These are phyloP conservation scores for Davidsoniella virescens DNA, from an alignment of 2,329 filamentous ascomycete species.

Conservation along the genomic window DNA sequence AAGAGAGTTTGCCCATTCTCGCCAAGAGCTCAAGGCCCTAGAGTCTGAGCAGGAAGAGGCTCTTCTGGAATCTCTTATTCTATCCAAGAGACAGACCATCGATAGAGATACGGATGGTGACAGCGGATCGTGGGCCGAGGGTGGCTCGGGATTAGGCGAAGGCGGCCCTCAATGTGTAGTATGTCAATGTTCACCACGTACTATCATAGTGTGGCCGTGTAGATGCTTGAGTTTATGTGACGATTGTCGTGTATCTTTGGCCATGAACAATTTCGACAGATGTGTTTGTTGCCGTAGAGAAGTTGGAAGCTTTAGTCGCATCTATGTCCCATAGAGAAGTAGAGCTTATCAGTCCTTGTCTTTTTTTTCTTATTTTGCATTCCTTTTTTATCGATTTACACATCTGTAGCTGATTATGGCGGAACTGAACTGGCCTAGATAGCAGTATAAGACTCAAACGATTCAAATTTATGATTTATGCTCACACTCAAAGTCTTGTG, in stretches of 20 bases:
- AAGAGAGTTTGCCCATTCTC: not conserved
- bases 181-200: constrained; percentile 72
- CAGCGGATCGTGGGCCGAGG: constrained; percentile 15
- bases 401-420: not conserved
- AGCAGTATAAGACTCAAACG: no score
- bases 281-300: constrained; percentile 88
- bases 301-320: constrained; percentile 73
- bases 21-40: not conserved
- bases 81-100: constrained; percentile 29
- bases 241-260: constrained; percentile 81
- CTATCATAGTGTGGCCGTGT: constrained; percentile 91
- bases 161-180: constrained; percentile 79
- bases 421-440: no score
- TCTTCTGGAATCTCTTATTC: constrained; percentile 42
- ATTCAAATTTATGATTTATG: no score
- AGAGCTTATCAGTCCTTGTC: not conserved
- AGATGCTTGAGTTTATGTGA: constrained; percentile 89
- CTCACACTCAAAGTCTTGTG: no score
- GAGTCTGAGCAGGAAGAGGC: constrained; percentile 40
- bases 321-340: constrained; percentile 58
- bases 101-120: not conserved
- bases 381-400: not conserved
- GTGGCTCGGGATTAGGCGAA: constrained; percentile 40
- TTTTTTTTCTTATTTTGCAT: constrained; percentile 6
- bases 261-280: constrained; percentile 93